Conservation (phyloP, 768 basidiomycete genomes). For the Gautieria morchelliformis region DNA sequence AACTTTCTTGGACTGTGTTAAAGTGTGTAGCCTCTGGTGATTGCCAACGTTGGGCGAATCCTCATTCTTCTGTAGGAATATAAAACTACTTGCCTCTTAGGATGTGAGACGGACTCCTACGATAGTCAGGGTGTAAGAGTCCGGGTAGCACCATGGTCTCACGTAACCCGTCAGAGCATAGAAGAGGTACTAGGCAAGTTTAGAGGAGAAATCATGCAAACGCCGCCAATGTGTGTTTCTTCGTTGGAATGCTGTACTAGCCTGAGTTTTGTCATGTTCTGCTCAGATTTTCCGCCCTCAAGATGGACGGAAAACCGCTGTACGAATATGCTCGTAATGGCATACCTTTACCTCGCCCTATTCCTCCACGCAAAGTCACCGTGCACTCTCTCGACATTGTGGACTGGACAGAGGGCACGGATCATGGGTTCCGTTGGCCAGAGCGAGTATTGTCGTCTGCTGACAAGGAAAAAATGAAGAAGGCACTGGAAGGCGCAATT, state of each 20-base stretch:
- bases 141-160: constrained; percentile 66
- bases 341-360: constrained; percentile 88
- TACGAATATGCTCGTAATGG: constrained; percentile 93
- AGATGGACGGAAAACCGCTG: constrained; percentile 94
- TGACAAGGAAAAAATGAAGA: constrained; percentile 61
- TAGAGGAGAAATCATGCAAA: constrained; percentile 79
- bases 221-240: constrained; percentile 74
- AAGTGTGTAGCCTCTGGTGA: constrained; percentile 38
- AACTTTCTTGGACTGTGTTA: constrained; percentile 80
- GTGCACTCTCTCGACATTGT: constrained; percentile 74
- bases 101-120: constrained; percentile 91
- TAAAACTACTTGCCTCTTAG: constrained; percentile 79
- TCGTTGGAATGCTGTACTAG: not conserved
- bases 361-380: constrained; percentile 75
- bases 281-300: constrained; percentile 87
- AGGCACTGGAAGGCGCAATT: constrained; percentile 33
- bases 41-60: constrained; percentile 9
- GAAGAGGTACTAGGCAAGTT: constrained; percentile 63
- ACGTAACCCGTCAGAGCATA: constrained; percentile 72
- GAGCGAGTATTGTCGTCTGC: constrained; percentile 55
- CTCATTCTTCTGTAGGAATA: constrained; percentile 57
- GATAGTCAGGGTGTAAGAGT: constrained; percentile 84
- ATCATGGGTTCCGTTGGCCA: constrained; percentile 77
- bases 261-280: no score
- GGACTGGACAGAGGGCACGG: constrained; percentile 57